These are phyloP conservation scores for Colletotrichum tropicale DNA, from an alignment of 2,329 filamentous ascomycete genomes.

Conservation along the genomic window DNA sequence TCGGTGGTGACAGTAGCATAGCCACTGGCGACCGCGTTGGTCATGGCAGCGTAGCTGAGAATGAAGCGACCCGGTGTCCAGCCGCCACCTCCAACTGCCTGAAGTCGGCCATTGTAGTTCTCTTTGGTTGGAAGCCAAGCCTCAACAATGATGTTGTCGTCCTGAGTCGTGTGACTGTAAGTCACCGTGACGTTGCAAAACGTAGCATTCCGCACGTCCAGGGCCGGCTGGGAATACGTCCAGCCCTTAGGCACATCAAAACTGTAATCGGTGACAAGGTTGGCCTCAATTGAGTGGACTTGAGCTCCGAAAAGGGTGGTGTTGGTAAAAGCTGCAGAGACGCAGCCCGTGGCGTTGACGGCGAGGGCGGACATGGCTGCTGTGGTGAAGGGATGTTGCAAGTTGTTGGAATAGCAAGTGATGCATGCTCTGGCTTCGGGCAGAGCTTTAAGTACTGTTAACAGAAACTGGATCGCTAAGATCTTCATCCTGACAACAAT, in stretches of 20 bases:
- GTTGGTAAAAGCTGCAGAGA: not conserved
- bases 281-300: not conserved
- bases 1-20: not conserved
- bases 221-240: not conserved
- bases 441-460: not conserved
- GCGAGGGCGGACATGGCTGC: not conserved
- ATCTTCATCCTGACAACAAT: rapidly evolving
- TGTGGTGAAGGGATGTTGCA: not conserved
- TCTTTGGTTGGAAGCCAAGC: conserved; percentile 6
- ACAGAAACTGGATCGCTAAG: rapidly evolving
- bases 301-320: not conserved
- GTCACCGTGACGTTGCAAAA: conserved; percentile 23
- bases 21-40: not conserved
- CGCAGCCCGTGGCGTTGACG: not conserved
- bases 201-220: not conserved
- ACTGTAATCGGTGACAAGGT: not conserved
- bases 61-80: not conserved
- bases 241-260: not conserved
- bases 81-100: conserved; percentile 21
- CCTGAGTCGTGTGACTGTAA: conserved; percentile 3
- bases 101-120: conserved; percentile 24
- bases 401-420: not conserved
- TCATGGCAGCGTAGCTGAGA: not conserved
- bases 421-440: not conserved
- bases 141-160: conserved; percentile 13